phyloP scores from a whole-genome alignment of 1,139 yeast species.

The Pichia sp. region DNA sequence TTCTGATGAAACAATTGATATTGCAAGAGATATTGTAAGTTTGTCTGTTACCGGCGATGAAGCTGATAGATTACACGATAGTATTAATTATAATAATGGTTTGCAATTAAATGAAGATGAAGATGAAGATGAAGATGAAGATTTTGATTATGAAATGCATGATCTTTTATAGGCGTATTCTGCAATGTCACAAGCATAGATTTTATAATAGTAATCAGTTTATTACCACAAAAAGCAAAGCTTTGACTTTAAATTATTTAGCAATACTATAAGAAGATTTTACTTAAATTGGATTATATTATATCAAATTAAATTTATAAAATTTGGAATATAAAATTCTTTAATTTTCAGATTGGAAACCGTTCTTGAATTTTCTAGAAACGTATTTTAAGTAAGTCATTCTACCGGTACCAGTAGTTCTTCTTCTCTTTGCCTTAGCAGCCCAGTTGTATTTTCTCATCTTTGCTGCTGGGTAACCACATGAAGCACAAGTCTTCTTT shows the following conservation, averaged over 20 bases:
- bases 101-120: slow-evolving; percentile 24
- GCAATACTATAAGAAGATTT: slow-evolving; percentile 5
- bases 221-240: not conserved
- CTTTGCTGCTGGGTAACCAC: slow-evolving; percentile 99
- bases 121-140: slow-evolving; percentile 25
- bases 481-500: slow-evolving; percentile 97
- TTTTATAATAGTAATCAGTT: not conserved
- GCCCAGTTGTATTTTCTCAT: slow-evolving; percentile 99
- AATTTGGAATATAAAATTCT: not conserved
- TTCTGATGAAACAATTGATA: slow-evolving; percentile 56
- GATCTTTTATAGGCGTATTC: not conserved
- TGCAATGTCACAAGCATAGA: not conserved
- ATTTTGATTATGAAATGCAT: slow-evolving; percentile 9
- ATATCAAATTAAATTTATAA: slow-evolving; percentile 1
- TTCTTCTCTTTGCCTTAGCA: slow-evolving; percentile 98
- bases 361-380: slow-evolving; percentile 97
- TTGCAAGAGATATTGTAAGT: slow-evolving; percentile 67
- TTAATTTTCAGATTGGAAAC: slow-evolving; percentile 60
- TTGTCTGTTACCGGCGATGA: slow-evolving; percentile 68
- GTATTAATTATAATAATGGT: slow-evolving; percentile 41
- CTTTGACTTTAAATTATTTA: slow-evolving; percentile 2
- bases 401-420: slow-evolving; percentile 99
- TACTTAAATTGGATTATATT: not conserved
- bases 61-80: slow-evolving; percentile 65
- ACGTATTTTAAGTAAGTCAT: slow-evolving; percentile 97